These are phyloP conservation scores for Poterioochromonas sp. DNA, from an alignment of 352 stramenopile genomes.

Conservation along the genomic window DNA sequence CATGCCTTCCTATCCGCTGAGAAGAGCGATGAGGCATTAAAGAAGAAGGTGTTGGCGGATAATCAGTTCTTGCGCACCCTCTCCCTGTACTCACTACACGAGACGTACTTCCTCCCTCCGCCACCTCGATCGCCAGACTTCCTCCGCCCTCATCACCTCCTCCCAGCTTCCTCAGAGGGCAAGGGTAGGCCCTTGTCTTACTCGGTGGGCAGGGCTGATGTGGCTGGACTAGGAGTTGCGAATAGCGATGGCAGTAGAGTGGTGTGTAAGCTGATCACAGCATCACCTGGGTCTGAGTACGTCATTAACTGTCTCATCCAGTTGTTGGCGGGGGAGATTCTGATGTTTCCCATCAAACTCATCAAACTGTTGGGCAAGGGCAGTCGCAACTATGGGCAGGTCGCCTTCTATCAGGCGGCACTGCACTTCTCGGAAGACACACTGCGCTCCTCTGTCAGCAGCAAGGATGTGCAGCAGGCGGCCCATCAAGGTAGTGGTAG, in stretches of 20 bases:
- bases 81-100: no score
- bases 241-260: not conserved
- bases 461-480: not conserved
- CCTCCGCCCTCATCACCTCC: no score
- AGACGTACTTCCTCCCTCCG: no score
- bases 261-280: not conserved
- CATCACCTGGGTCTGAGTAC: not conserved
- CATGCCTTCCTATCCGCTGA: not conserved
- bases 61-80: no score
- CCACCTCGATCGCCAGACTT: no score
- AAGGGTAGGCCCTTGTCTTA: no score
- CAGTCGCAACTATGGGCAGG: not conserved
- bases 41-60: not conserved
- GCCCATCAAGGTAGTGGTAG: no score
- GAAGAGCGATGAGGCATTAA: not conserved
- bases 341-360: slow-evolving; percentile 20
- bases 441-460: not conserved
- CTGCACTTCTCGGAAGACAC: not conserved
- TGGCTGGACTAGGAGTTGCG: not conserved
- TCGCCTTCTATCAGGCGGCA: slow-evolving; percentile 23
- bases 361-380: slow-evolving; percentile 17
- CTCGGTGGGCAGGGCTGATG: not conserved
- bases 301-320: not conserved
- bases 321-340: not conserved
- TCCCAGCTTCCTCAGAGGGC: no score